Percentiles rank a stretch among this genome's conserved stretches.
phyloP scores from a whole-genome alignment of 106 monocot species.

The Iris macrosiphon region DNA sequence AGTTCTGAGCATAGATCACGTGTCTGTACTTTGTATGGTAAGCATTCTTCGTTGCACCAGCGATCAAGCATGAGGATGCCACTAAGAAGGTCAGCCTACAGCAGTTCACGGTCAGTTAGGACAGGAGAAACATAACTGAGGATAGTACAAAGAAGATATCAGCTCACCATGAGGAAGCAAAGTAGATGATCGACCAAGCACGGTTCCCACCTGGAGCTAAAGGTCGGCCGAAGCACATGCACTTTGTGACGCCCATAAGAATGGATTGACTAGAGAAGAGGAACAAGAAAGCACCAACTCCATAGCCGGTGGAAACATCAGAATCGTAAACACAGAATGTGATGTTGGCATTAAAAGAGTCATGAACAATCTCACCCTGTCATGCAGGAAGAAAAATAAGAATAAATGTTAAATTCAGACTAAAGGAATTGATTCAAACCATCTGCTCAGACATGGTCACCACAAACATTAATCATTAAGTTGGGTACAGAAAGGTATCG shows the following conservation, averaged over 20 bases:
- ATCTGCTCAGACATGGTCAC: too few species aligned
- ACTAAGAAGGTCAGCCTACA: slow-evolving; percentile 79
- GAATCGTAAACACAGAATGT: slow-evolving; percentile 90
- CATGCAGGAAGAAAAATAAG: slow-evolving; percentile 1
- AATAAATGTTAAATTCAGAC: not conserved
- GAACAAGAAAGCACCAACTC: slow-evolving; percentile 85
- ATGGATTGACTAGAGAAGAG: slow-evolving; percentile 62
- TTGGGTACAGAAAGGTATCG: too few species aligned
- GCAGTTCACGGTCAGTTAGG: not conserved
- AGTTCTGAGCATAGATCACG: slow-evolving; percentile 73
- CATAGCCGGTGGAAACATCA: slow-evolving; percentile 93
- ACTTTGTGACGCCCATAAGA: slow-evolving; percentile 83
- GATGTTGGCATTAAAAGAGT: slow-evolving; percentile 35
- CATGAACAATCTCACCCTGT: slow-evolving; percentile 64
- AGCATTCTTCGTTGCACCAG: slow-evolving; percentile 94
- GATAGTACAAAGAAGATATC: too few species aligned
- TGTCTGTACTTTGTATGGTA: slow-evolving; percentile 93
- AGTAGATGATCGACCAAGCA: slow-evolving; percentile 98
- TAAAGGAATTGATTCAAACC: too few species aligned
- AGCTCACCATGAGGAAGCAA: slow-evolving; percentile 76
- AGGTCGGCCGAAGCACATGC: slow-evolving; percentile 93
- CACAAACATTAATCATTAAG: too few species aligned
- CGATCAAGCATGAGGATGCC: slow-evolving; percentile 74
- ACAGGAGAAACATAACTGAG: not conserved
- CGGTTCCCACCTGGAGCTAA: slow-evolving; percentile 78